A percentile compares a stretch with the other conserved stretches of the same genome.
Evolutionary conservation across 1,139 yeast species (phyloP).

Genomic region (Zygotorulaspora mrakii): DNA sequence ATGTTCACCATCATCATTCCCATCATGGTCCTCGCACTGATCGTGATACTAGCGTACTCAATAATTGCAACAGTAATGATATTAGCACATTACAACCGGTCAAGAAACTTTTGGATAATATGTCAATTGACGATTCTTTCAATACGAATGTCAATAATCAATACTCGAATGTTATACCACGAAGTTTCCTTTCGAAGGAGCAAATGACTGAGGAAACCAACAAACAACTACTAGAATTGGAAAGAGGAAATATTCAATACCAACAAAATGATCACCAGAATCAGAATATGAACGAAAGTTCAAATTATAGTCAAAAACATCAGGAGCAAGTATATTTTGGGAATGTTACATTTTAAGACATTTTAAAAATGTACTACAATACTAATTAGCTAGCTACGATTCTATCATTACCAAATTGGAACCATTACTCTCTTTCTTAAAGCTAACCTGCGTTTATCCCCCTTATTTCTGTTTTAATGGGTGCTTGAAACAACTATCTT

Average conservation of each 20-base stretch:
- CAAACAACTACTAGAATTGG: not conserved
- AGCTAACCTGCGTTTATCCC: too few species aligned
- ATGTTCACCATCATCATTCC: constrained; percentile 7
- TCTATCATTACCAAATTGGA: too few species aligned
- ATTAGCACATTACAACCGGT: constrained; percentile 17
- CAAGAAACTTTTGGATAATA: constrained; percentile 18
- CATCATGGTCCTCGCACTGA: constrained; percentile 7
- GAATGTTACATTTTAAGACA: constrained; percentile 13
- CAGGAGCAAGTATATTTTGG: constrained; percentile 14
- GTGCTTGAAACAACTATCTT: too few species aligned
- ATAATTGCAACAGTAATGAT: constrained; percentile 2
- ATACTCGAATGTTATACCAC: constrained; percentile 16
- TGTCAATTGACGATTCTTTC: constrained; percentile 22
- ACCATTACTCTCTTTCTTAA: too few species aligned
- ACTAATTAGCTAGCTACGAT: too few species aligned
- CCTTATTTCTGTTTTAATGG: too few species aligned
- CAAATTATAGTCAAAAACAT: constrained; percentile 6
- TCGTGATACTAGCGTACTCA: constrained; percentile 5
- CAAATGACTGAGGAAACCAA: constrained; percentile 10
- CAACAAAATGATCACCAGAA: constrained; percentile 4
- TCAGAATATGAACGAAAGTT: constrained; percentile 7
- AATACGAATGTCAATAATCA: constrained; percentile 10
- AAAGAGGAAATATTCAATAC: not conserved
- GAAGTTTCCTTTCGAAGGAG: constrained; percentile 19
- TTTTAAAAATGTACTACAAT: too few species aligned